Percentiles rank a stretch among this genome's conserved stretches.
Conservation (phyloP, 768 basidiomycete species). For the Coprinellus micaceus region DNA sequence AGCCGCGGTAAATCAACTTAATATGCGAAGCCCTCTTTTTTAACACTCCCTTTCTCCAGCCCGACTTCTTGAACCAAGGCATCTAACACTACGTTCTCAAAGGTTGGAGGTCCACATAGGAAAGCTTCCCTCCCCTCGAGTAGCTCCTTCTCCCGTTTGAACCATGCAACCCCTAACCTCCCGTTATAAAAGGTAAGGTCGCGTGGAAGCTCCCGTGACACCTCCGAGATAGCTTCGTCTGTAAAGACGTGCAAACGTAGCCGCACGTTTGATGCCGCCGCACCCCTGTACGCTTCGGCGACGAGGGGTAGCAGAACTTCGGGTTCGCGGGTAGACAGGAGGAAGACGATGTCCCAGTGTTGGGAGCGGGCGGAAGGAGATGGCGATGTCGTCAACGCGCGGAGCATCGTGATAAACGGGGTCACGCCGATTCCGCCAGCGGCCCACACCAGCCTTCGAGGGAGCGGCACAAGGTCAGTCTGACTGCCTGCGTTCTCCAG, state of each 20-base stretch:
- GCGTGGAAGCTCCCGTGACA: conserved; percentile 3
- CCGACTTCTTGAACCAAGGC: conserved; percentile 32
- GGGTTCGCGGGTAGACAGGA: conserved; percentile 52
- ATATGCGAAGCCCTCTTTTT: conserved; percentile 42
- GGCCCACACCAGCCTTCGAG: conserved; percentile 46
- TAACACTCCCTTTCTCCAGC: conserved; percentile 28
- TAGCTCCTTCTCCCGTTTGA: conserved; percentile 13
- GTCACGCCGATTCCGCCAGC: conserved; percentile 66
- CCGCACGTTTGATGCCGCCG: conserved; percentile 13
- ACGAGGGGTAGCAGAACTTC: conserved; percentile 46
- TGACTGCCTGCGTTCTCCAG: background rate
- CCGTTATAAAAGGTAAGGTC: conserved; percentile 14
- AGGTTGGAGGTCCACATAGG: conserved; percentile 48
- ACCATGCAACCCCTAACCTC: conserved; percentile 20
- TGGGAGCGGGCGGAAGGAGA: background rate
- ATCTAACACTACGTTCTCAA: conserved; percentile 37
- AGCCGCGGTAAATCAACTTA: too few species aligned
- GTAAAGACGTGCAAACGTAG: conserved; percentile 43
- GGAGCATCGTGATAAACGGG: conserved; percentile 56
- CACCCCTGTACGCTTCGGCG: conserved; percentile 18
- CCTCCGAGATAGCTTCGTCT: background rate
- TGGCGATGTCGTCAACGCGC: conserved; percentile 14
- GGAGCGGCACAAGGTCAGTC: conserved; percentile 12
- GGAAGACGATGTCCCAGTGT: conserved; percentile 40
- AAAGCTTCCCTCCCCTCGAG: conserved; percentile 31